phyloP scores from a whole-genome alignment of 2,329 filamentous ascomycete species.

The Neonectria punicea region DNA sequence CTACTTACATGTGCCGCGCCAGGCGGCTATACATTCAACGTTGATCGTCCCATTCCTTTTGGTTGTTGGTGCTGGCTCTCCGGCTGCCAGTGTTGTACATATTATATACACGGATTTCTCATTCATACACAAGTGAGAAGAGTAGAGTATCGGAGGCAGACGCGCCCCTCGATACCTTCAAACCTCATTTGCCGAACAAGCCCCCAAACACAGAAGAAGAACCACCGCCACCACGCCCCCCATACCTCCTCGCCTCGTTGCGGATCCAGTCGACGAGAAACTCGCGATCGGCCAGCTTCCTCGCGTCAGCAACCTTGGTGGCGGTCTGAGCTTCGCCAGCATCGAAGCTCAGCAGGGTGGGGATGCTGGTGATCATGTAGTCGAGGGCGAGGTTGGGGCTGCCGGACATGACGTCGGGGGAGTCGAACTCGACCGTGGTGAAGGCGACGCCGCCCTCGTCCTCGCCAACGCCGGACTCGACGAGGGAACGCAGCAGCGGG shows the following conservation, averaged over 20 bases:
- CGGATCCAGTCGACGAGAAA: slow-evolving; percentile 66
- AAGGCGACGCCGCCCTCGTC: slow-evolving; percentile 66
- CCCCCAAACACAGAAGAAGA: slow-evolving; percentile 50
- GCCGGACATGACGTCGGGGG: slow-evolving; percentile 64
- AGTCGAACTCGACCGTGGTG: slow-evolving; percentile 66
- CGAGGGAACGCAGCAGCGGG: slow-evolving; percentile 60
- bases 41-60: not conserved
- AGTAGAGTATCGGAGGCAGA: not conserved
- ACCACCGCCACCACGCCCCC: slow-evolving; percentile 54
- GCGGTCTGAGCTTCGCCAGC: slow-evolving; percentile 61
- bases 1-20: not conserved
- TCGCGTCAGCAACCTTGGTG: slow-evolving; percentile 62
- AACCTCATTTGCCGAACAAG: slow-evolving; percentile 51
- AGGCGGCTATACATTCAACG: not conserved
- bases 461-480: slow-evolving; percentile 64
- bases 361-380: slow-evolving; percentile 69
- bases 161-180: not conserved
- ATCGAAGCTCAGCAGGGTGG: slow-evolving; percentile 68
- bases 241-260: slow-evolving; percentile 59
- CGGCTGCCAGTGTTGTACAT: not conserved
- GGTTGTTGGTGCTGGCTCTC: not conserved
- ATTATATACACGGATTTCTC: not conserved
- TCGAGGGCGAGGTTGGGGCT: slow-evolving; percentile 56
- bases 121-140: too few species aligned
- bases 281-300: slow-evolving; percentile 58